Evolutionary conservation across 768 basidiomycete species (phyloP), one percentile per base, ranked within the genome.

Genomic region (Podaxis mareebaensis): DNA sequence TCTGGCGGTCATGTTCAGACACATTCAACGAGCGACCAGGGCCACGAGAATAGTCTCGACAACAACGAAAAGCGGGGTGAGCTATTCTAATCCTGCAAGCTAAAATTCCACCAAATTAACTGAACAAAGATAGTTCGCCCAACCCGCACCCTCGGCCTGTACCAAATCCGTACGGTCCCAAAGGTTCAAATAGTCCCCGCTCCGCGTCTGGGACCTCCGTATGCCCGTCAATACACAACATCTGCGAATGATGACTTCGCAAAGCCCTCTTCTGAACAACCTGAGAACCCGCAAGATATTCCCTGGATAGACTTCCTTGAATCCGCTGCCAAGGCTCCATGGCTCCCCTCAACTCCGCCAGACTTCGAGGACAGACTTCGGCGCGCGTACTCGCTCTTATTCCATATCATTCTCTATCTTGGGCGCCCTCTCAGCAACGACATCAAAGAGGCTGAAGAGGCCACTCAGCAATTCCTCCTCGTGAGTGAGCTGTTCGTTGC

Each of bases 221-320:
- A 22, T 7, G 38, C 20, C 22, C 40, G 42, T 11, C 20, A 39
- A 7, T 62, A 61, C 38, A 17, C 53, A 10, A 55, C 53, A 28
- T 17, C 49, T 11, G 22, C n/a, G 17, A 40, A 20, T 20, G 53
- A 38, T 20, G 53, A 26, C 2, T 10, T 11, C 22, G 1, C 54
- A 7, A 56, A 56, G 15, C 10, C 36, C 5, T n/a, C 51, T 4
- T 39, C 61, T 12, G 20, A 63, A 28, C 4, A 26, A 39, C 26
- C 46, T 4, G 22, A 40, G 5, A 24, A 38, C 8, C 20, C 61
- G 7, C 33, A 55, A 49, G 44, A 62, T 12, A 10, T 62, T 2
- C 11, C 26, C 17, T 66, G 61, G 61, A 24, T 66, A 11, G 33
- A 66, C 7, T 38, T 56, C 8, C 61, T 66, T 13, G 65, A 66